These are phyloP conservation scores for Urochloa ruziziensis DNA, from an alignment of 176 grass and related monocot genomes.

Conservation along the genomic window DNA sequence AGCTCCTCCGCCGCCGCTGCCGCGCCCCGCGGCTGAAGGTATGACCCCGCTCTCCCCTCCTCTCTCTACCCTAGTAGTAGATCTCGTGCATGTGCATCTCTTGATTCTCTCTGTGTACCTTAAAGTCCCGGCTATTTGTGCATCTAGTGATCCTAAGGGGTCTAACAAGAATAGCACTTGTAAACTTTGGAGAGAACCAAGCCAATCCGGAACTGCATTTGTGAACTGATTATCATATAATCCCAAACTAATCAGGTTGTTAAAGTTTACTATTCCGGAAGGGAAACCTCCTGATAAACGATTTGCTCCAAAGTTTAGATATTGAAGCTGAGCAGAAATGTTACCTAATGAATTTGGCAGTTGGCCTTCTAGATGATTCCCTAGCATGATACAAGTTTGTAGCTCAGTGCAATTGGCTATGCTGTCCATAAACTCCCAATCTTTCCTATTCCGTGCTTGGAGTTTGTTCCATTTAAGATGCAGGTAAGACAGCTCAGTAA, in stretches of 20 bases:
- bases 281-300: neutral
- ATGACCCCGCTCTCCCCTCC: too few species aligned
- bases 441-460: neutral
- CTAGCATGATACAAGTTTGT: neutral
- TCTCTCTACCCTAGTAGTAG: too few species aligned
- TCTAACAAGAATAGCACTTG: fast-evolving
- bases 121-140: too few species aligned
- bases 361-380: neutral
- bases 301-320: neutral
- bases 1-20: too few species aligned
- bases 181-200: neutral
- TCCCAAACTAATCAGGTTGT: neutral
- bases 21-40: too few species aligned
- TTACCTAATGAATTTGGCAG: constrained; percentile 10
- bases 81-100: too few species aligned
- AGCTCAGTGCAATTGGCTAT: constrained; percentile 23
- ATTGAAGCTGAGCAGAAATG: neutral
- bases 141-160: too few species aligned
- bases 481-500: neutral
- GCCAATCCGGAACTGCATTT: neutral
- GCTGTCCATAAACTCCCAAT: constrained; percentile 29
- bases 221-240: neutral
- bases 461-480: constrained; percentile 1
- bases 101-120: too few species aligned
- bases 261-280: constrained; percentile 1